Percentiles rank a stretch among this genome's conserved stretches.
Evolutionary conservation across 768 basidiomycete species (phyloP).

Genomic region (Suillus tomentosus): DNA sequence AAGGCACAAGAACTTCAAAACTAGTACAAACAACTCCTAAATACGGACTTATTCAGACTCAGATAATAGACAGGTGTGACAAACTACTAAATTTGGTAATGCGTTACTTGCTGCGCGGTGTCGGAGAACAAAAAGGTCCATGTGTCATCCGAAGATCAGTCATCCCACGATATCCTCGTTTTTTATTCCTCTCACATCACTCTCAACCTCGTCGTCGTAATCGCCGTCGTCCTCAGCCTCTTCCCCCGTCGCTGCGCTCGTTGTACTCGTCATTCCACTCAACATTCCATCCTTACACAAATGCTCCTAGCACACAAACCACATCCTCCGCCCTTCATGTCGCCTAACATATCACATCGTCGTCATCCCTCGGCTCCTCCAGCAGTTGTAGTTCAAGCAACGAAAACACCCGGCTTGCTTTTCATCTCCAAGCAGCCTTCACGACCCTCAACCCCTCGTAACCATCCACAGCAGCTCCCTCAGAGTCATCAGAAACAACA

Average conservation of each 20-base stretch:
- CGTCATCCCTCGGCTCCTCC: conserved; percentile 72
- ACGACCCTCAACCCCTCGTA: conserved; percentile 35
- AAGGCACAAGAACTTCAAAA: conserved; percentile 12
- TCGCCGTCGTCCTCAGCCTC: conserved; percentile 12
- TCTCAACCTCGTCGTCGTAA: background rate
- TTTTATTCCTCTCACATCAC: conserved; percentile 22
- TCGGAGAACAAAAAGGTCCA: conserved; percentile 39
- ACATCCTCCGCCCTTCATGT: conserved; percentile 30
- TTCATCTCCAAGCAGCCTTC: conserved; percentile 60
- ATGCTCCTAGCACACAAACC: conserved; percentile 49
- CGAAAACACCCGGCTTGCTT: conserved; percentile 72
- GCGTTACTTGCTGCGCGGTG: conserved; percentile 29
- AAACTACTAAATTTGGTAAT: conserved; percentile 18
- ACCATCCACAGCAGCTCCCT: conserved; percentile 35
- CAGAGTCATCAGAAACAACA: conserved; percentile 38
- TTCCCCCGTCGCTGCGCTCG: conserved; percentile 9
- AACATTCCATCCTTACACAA: conserved; percentile 14
- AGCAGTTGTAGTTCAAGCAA: conserved; percentile 68
- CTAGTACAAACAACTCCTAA: conserved; percentile 15
- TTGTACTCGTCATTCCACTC: conserved; percentile 7
- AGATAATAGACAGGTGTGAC: conserved; percentile 15
- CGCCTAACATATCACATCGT: conserved; percentile 46
- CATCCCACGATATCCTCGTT: conserved; percentile 33
- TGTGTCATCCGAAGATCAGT: conserved; percentile 18
- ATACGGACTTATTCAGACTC: conserved; percentile 32